Base-by-base conservation (phyloP, 2,329 filamentous ascomycete genomes). In the Microdochium paspali region DNA sequence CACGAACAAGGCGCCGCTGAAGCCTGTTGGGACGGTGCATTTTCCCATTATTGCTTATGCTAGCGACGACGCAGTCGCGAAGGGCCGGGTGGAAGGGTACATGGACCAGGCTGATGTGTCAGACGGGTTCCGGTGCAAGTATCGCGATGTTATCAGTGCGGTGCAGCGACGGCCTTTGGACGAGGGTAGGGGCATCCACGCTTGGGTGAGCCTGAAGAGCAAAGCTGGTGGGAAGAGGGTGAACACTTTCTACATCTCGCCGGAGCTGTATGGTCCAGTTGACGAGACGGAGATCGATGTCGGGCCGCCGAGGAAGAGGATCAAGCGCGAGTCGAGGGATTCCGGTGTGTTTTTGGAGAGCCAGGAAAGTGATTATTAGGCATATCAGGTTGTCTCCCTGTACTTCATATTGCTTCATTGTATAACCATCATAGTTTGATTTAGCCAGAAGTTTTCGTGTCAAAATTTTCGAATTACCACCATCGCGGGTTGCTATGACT, bases 131-230 rank as follows among this genome's bases (percentile, higher is more conserved):
- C 46, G 44, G 32, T 13, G 43, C 23, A 35, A 51, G 5, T 53
- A 53, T 21, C 48, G 44, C 6, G 49, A 40, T 6, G 31, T 50
- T 7, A 46, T 53, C 45, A 47, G 45, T 42, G 49, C 48, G 3
- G 48, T 53, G 42, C 51, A 54, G 32, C 49, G 53, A 4, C 39
- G 48, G 35, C 46, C 48, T 13, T 24, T 52, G 44, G 46, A 39
- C 24, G n/a, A 39, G 30, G 35, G 48, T 18, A 23, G 44, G 12
- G 43, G 50, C 10, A 46, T 54, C 13, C 53, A 54, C 39, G 30
- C 46, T 13, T 54, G 52, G 51, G 49, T 54, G n/a, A 53, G 52
- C 25, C 18, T 54, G 30, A 50, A 51, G 48, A 49, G 52, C 25
- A 26, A 39, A 9, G 28, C 47, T 3, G 49, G 44, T 10, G 51